These are phyloP conservation scores for Rhamnella rubrinervis DNA, from an alignment of 331 rosid species.

Conservation along the genomic window DNA sequence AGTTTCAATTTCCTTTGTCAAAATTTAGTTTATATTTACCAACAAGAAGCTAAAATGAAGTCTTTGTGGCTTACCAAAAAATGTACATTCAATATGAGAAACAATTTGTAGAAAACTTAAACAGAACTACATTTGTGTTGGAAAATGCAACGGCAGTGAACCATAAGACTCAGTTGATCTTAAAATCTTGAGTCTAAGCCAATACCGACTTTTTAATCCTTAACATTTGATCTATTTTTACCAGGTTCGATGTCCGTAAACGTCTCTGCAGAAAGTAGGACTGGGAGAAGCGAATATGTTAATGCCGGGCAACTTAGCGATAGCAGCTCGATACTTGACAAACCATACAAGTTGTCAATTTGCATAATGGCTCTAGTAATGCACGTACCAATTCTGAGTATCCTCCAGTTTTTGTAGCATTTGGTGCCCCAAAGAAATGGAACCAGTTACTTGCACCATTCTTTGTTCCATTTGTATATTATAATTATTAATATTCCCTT, in stretches of 20 bases:
- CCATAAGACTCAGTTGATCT: neutral
- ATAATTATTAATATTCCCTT: slow-evolving; percentile 13
- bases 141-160: too few species aligned
- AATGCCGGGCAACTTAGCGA: slow-evolving; percentile 71
- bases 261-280: slow-evolving; percentile 66
- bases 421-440: neutral
- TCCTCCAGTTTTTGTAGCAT: slow-evolving; percentile 52
- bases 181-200: neutral
- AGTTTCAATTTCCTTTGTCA: neutral
- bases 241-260: slow-evolving; percentile 81
- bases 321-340: slow-evolving; percentile 36
- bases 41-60: too few species aligned
- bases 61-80: too few species aligned
- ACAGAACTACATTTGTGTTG: neutral
- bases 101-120: neutral
- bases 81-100: neutral
- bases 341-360: slow-evolving; percentile 27
- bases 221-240: slow-evolving; percentile 16
- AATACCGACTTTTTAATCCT: slow-evolving; percentile 20
- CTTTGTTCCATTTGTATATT: slow-evolving; percentile 25
- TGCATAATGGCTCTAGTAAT: slow-evolving; percentile 49
- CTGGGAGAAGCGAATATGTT: slow-evolving; percentile 70
- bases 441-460: neutral
- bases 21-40: too few species aligned
- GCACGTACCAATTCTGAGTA: slow-evolving; percentile 34